These are phyloP conservation scores for Extremus antarcticus DNA, from an alignment of 495 filamentous ascomycete species.

Conservation along the genomic window DNA sequence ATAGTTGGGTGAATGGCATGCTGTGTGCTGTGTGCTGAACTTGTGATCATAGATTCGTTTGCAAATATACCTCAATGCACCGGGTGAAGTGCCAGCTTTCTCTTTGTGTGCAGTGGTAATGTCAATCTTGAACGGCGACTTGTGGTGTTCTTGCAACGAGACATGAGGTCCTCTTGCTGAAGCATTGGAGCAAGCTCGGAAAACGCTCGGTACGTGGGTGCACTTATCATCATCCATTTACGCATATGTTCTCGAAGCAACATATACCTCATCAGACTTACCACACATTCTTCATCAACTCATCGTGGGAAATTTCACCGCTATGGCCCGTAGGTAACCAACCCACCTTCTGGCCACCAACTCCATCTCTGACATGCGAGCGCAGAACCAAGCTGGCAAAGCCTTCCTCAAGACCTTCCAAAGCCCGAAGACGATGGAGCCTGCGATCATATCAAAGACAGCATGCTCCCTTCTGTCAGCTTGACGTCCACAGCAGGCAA, in stretches of 20 bases:
- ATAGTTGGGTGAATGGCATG: not conserved
- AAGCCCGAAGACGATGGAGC: constrained; percentile 22
- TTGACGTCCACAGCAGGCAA: constrained; percentile 18
- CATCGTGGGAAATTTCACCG: too few relatives aligned
- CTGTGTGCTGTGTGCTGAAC: not conserved
- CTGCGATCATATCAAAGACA: constrained; percentile 18
- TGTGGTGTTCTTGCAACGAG: too few relatives aligned
- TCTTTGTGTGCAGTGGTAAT: too few relatives aligned
- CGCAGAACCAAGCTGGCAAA: not conserved
- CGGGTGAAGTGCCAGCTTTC: not conserved
- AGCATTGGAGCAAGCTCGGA: too few relatives aligned
- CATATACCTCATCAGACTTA: too few relatives aligned
- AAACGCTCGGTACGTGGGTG: too few relatives aligned
- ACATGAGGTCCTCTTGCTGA: too few relatives aligned
- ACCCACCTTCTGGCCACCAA: not conserved
- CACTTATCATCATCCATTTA: too few relatives aligned
- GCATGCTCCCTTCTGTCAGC: constrained; percentile 8
- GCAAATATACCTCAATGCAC: not conserved
- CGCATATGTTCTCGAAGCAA: too few relatives aligned
- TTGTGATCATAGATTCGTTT: not conserved
- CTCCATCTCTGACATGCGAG: not conserved
- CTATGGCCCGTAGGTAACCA: not conserved
- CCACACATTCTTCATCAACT: too few relatives aligned
- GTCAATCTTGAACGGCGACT: too few relatives aligned
- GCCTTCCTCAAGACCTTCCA: constrained; percentile 13